A percentile compares a stretch with the other conserved stretches of the same genome.
These are phyloP conservation scores for Zychaea mexicana DNA, from an alignment of 371 early-diverging fungal species.

Conservation along the genomic window DNA sequence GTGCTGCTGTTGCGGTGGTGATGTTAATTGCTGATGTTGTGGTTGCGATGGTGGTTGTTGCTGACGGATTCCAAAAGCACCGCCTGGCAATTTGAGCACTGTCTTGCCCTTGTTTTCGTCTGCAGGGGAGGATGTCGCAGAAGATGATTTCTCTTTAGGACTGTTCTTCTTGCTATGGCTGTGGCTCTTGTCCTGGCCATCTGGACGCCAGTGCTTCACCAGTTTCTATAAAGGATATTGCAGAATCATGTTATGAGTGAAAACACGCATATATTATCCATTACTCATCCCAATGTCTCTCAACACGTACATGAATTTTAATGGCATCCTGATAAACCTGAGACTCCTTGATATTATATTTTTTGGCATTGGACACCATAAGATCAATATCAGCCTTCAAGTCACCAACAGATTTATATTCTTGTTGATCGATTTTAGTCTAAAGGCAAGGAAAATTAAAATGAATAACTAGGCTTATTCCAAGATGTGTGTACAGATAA, in stretches of 20 bases:
- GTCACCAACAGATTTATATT: slow-evolving; percentile 58
- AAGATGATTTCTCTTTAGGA: slow-evolving; percentile 1
- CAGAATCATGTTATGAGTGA: not conserved
- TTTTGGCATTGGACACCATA: slow-evolving; percentile 81
- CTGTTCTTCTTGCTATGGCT: not conserved
- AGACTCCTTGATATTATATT: slow-evolving; percentile 79
- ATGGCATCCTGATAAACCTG: slow-evolving; percentile 76
- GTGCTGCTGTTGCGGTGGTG: slow-evolving; percentile 5
- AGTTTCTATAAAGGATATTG: slow-evolving; percentile 34
- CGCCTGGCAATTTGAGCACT: slow-evolving; percentile 36
- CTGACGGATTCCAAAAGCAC: slow-evolving; percentile 25
- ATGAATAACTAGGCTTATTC: not conserved
- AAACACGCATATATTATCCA: not conserved
- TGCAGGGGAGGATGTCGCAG: not conserved
- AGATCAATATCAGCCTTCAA: slow-evolving; percentile 69
- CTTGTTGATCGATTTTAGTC: slow-evolving; percentile 46
- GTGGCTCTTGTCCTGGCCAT: not conserved
- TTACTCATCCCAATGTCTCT: too few species aligned
- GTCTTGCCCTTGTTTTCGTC: slow-evolving; percentile 22
- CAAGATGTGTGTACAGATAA: too few species aligned
- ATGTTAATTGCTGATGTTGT: not conserved
- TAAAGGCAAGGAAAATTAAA: not conserved
- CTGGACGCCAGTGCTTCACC: slow-evolving; percentile 33
- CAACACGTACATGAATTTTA: slow-evolving; percentile 52
- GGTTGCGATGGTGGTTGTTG: too few species aligned